These are phyloP conservation scores for Chrysopogon serrulatus DNA, from an alignment of 176 grass and related monocot genomes.

Conservation along the genomic window DNA sequence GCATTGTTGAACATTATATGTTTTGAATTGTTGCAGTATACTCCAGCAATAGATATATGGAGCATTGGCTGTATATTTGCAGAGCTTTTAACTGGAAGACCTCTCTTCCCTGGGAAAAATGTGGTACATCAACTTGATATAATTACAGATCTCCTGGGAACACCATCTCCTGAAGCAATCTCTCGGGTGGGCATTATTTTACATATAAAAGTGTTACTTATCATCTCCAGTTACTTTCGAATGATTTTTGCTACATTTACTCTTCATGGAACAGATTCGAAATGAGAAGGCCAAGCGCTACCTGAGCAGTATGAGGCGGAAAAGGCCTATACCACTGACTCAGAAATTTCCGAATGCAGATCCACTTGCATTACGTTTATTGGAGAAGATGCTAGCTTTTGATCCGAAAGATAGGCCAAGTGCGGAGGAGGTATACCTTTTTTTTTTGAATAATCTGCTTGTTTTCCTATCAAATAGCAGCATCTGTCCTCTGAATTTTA, in stretches of 20 bases:
- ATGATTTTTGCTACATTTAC: not conserved
- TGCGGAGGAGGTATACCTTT: slow-evolving; percentile 65
- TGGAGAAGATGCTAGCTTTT: slow-evolving; percentile 71
- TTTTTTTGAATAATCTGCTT: not conserved
- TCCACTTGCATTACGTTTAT: slow-evolving; percentile 48
- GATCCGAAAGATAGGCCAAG: slow-evolving; percentile 74
- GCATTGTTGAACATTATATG: not conserved
- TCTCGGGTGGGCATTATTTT: slow-evolving; percentile 47
- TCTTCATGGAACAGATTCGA: slow-evolving; percentile 43
- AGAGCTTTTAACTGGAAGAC: slow-evolving; percentile 67
- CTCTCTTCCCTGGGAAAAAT: slow-evolving; percentile 82
- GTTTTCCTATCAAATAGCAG: not conserved
- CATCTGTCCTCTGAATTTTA: not conserved
- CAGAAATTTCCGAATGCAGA: slow-evolving; percentile 85
- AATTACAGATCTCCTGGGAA: slow-evolving; percentile 72
- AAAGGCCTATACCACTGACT: slow-evolving; percentile 45
- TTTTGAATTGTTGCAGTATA: slow-evolving; percentile 50
- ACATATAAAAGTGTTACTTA: not conserved
- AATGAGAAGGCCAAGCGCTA: slow-evolving; percentile 87
- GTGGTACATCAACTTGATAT: slow-evolving; percentile 73
- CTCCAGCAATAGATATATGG: slow-evolving; percentile 87
- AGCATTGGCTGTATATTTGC: slow-evolving; percentile 86
- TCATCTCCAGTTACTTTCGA: not conserved
- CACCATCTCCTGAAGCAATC: slow-evolving; percentile 62
- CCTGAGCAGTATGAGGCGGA: slow-evolving; percentile 60